Evolutionary conservation across 2,329 filamentous ascomycete genomes (phyloP).

Genomic region (Intubia oerlemansii): DNA sequence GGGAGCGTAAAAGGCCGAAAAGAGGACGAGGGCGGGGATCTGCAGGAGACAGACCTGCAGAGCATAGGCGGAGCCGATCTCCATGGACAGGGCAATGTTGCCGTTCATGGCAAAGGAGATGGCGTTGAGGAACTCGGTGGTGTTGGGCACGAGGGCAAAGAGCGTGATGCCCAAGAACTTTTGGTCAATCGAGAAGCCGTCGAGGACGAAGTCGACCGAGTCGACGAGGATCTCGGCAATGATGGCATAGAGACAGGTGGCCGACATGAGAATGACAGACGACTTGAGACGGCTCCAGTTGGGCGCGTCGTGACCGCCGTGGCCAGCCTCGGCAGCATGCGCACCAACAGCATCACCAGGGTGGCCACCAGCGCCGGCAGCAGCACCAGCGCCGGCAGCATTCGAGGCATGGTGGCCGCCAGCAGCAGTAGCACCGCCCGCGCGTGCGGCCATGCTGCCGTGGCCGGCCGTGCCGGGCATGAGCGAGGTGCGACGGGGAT

Average conservation of each 20-base stretch:
- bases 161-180: constrained; percentile 95
- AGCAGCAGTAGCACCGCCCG: neutral
- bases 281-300: constrained; percentile 94
- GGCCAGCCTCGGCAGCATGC: constrained; percentile 15
- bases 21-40: constrained; percentile 80
- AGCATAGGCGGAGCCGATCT: constrained; percentile 93
- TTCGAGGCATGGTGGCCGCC: neutral
- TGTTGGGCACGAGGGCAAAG: constrained; percentile 93
- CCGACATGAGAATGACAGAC: constrained; percentile 66
- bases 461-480: constrained; percentile 5
- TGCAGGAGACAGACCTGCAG: constrained; percentile 90
- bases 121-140: constrained; percentile 94
- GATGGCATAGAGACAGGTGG: constrained; percentile 83
- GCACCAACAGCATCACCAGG: neutral
- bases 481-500: constrained; percentile 4
- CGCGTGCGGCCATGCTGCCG: too few species aligned
- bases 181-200: constrained; percentile 79
- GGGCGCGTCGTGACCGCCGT: constrained; percentile 83
- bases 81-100: constrained; percentile 96
- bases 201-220: constrained; percentile 88
- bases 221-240: constrained; percentile 95
- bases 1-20: constrained; percentile 48
- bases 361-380: constrained; percentile 1
- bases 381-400: constrained; percentile 1
- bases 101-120: constrained; percentile 99